phyloP scores from a whole-genome alignment of 2,329 filamentous ascomycete genomes.

The Laburnicola sp. region DNA sequence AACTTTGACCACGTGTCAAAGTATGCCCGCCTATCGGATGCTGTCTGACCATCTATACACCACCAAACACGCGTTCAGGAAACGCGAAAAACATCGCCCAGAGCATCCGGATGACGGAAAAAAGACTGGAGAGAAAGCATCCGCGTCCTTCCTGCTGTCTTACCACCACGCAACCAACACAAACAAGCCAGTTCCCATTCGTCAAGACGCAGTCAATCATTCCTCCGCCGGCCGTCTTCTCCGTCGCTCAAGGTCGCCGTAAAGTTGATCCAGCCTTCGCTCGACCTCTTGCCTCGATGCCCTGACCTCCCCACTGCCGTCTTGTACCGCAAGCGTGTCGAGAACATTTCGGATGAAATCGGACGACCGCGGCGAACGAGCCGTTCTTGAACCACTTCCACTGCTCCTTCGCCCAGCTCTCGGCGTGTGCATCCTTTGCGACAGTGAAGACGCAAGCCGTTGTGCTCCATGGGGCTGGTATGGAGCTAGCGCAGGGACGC shows the following conservation, averaged over 20 bases:
- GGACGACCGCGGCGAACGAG: not conserved
- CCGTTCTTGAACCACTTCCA: not conserved
- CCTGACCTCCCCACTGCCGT: conserved; percentile 2
- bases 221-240: not conserved
- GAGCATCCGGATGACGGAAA: no score
- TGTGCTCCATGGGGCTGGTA: no score
- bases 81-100: no score
- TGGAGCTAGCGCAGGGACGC: no score
- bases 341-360: conserved; percentile 1
- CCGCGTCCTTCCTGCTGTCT: no score
- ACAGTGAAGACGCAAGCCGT: no score
- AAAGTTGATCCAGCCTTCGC: not conserved
- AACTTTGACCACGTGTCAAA: no score
- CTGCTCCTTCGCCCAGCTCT: not conserved
- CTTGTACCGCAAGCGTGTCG: not conserved
- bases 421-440: not conserved
- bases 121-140: no score
- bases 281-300: not conserved
- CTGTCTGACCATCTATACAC: no score
- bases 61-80: no score
- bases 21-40: no score
- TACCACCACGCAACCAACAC: no score
- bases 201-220: not conserved
- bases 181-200: not conserved
- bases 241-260: not conserved